These are phyloP conservation scores for Exophiala sideris DNA, from an alignment of 2,329 filamentous ascomycete genomes.

Conservation along the genomic window DNA sequence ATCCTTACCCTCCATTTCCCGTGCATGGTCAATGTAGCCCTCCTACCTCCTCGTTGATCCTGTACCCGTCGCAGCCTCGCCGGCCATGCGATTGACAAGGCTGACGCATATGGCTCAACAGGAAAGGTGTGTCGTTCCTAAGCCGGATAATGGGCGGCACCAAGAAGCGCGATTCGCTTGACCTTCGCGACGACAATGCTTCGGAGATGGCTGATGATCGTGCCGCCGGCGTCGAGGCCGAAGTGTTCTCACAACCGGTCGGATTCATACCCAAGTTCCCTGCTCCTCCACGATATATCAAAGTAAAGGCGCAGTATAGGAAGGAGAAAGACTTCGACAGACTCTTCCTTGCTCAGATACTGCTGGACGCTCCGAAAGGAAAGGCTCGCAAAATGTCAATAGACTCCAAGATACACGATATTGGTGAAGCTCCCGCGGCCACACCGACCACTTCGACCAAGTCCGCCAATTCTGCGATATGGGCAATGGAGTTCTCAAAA, in stretches of 20 bases:
- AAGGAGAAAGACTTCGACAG: slow-evolving; percentile 77
- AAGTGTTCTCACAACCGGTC: slow-evolving; percentile 74
- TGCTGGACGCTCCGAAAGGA: slow-evolving; percentile 55
- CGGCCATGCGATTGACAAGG: background rate
- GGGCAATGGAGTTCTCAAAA: slow-evolving; percentile 88
- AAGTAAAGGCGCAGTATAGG: slow-evolving; percentile 76
- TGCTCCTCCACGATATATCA: slow-evolving; percentile 86
- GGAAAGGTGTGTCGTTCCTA: slow-evolving; percentile 85
- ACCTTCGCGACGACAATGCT: slow-evolving; percentile 53
- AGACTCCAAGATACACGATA: slow-evolving; percentile 28
- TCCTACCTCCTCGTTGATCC: background rate
- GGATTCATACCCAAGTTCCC: slow-evolving; percentile 85
- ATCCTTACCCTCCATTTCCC: background rate
- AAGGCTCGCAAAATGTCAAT: slow-evolving; percentile 37
- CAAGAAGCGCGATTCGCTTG: slow-evolving; percentile 65
- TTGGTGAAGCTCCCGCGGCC: slow-evolving; percentile 26
- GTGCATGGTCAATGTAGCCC: background rate
- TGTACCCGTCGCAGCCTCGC: background rate
- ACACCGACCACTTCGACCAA: slow-evolving; percentile 27
- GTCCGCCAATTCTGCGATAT: slow-evolving; percentile 65
- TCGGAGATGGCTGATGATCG: slow-evolving; percentile 69
- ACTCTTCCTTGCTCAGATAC: slow-evolving; percentile 86
- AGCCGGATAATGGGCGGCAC: slow-evolving; percentile 73
- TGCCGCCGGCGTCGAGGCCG: slow-evolving; percentile 76
- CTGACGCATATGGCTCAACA: slow-evolving; percentile 37